A percentile compares a stretch with the other conserved stretches of the same genome.
These are phyloP conservation scores for Aspergillus brunneoviolaceus DNA, from an alignment of 2,329 filamentous ascomycete genomes.

Conservation along the genomic window DNA sequence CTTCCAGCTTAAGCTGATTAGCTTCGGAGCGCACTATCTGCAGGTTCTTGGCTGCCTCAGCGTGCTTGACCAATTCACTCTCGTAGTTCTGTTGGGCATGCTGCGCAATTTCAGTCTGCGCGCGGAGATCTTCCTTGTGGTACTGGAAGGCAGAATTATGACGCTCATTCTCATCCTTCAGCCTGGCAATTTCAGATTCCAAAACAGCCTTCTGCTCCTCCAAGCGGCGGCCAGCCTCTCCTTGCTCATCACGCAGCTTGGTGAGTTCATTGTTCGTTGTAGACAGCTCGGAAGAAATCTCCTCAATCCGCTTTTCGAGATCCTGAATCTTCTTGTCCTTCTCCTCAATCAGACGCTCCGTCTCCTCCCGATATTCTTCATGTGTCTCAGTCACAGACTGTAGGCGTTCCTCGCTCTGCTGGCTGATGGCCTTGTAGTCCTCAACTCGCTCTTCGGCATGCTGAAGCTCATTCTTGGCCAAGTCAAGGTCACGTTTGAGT, in stretches of 20 bases:
- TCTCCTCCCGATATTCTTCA: conserved; percentile 85
- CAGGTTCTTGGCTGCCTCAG: conserved; percentile 84
- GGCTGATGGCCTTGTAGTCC: conserved; percentile 84
- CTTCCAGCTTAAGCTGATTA: conserved; percentile 77
- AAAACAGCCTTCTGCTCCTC: conserved; percentile 80
- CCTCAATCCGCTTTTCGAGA: conserved; percentile 77
- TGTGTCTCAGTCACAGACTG: conserved; percentile 75
- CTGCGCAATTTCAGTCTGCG: conserved; percentile 89
- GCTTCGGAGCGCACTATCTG: conserved; percentile 76
- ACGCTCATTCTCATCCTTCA: conserved; percentile 81
- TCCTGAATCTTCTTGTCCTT: conserved; percentile 80
- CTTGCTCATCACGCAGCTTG: conserved; percentile 74
- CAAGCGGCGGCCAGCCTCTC: conserved; percentile 67
- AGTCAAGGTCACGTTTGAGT: conserved; percentile 80
- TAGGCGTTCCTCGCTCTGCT: conserved; percentile 82
- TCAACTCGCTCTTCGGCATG: conserved; percentile 78
- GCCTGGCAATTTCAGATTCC: conserved; percentile 73
- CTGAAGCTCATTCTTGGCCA: conserved; percentile 76
- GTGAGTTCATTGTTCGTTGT: conserved; percentile 81
- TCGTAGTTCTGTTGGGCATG: conserved; percentile 96
- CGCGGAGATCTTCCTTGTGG: conserved; percentile 87
- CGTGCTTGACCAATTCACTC: conserved; percentile 89
- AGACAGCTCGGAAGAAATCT: conserved; percentile 77
- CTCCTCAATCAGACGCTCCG: conserved; percentile 70
- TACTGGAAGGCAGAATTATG: conserved; percentile 77